Percentiles rank a stretch among this genome's conserved stretches.
These are phyloP conservation scores for Onygenales sp. DNA, from an alignment of 2,329 filamentous ascomycete genomes.

Conservation along the genomic window DNA sequence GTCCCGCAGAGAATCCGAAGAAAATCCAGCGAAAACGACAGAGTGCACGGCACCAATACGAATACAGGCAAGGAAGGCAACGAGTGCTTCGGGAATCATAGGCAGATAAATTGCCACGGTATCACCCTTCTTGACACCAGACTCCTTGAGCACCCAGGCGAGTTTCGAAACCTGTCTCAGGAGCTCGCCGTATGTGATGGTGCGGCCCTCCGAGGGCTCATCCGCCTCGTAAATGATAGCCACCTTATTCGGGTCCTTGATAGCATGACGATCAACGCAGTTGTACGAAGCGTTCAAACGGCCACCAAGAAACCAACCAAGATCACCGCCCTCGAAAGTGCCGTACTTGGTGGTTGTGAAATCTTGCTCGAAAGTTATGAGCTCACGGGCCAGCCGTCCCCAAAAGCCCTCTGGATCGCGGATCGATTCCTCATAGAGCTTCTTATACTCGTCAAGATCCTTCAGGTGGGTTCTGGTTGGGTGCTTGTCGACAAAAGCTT, in stretches of 20 bases:
- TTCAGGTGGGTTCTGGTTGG: slow-evolving; percentile 51
- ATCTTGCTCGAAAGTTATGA: slow-evolving; percentile 81
- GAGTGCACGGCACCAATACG: slow-evolving; percentile 96
- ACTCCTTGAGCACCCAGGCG: slow-evolving; percentile 81
- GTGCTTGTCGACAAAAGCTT: slow-evolving; percentile 50
- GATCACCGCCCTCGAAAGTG: slow-evolving; percentile 68
- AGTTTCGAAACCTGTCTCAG: slow-evolving; percentile 82
- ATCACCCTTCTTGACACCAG: slow-evolving; percentile 95
- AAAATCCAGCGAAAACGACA: slow-evolving; percentile 96
- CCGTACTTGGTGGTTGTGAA: slow-evolving; percentile 84
- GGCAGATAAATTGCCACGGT: slow-evolving; percentile 95
- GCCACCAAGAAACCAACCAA: slow-evolving; percentile 90
- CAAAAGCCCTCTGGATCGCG: slow-evolving; percentile 83
- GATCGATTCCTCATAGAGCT: slow-evolving; percentile 73
- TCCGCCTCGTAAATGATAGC: slow-evolving; percentile 99
- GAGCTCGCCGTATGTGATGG: slow-evolving; percentile 86
- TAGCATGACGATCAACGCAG: slow-evolving; percentile 92
- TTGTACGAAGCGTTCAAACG: slow-evolving; percentile 94
- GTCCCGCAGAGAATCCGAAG: slow-evolving; percentile 88
- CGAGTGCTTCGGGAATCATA: slow-evolving; percentile 94
- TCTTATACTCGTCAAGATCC: slow-evolving; percentile 52
- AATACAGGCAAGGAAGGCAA: slow-evolving; percentile 81
- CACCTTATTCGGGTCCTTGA: slow-evolving; percentile 83
- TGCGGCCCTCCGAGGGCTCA: slow-evolving; percentile 76
- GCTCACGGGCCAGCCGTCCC: slow-evolving; percentile 73